Evolutionary conservation across 2,329 filamentous ascomycete species (phyloP), one percentile per base, ranked within the genome.

Genomic region (Helotiales sp.): DNA sequence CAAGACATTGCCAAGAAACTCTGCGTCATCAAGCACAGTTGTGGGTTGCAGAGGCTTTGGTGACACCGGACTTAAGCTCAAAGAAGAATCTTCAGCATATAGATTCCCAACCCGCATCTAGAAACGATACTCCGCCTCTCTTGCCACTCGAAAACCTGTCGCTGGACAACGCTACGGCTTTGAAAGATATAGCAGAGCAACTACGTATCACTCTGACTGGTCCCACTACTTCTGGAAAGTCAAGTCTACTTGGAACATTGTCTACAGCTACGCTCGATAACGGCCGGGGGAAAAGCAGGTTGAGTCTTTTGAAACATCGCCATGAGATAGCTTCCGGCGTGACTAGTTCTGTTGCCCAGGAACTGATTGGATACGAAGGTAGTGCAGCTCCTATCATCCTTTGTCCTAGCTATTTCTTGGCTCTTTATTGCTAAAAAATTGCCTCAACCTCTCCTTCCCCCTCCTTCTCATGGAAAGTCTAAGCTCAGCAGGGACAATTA

Each of bases 271-370:
- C 87, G 1, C 77, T 96, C 17, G 95, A 99, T 71, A 97, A 98
- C 72, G 93, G 93, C 0, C 82, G 93, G 62, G 95, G 95, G 0
- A 95, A 92, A 70, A 96, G 91, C 70, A 85, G 95, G 53, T 79
- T 97, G 25, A 93, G 90, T 67, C 80, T 98, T 51, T 78, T 99
- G 29, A 96, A 92, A 71, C 95, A 99, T 73, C 86, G 90, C 10
- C 95, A 99, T 70, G 95, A 99, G 71, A 89, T 98, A 57, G 88
- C 83, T 2, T 96, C 93, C 2, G 95, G 95, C 0, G 81, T 96
- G 62, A 99, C 95, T 1, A 97, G 92, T 70, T 98, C 93, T 5
- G 88, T 99, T 44, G 91, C 95, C 0, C 93, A 97, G 69, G 95
- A 98, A 72, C 79, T 99, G 9, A 83, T 99, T 61, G 95, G 95